Base-by-base conservation (phyloP, 106 monocot genomes). In the Dendrobium catenatum region DNA sequence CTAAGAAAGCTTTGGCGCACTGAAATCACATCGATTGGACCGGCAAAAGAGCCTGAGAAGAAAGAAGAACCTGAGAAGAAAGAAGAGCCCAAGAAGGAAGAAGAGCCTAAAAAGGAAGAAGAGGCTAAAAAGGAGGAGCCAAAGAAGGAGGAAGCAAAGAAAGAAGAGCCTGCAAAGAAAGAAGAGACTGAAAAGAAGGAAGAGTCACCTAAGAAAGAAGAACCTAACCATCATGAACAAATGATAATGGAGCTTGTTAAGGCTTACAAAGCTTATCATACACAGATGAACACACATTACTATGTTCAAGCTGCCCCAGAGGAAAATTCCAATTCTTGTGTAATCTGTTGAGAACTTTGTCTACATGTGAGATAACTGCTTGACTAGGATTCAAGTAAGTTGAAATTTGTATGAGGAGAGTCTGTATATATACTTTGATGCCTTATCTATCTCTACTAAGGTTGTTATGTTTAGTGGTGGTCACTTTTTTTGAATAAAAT, bases 1-100 rank as follows among this genome's bases (percentile, higher is more conserved):
- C 78, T 86, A 10, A 77, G 86, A n/a, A 86, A 86, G 33, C 19
- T 29, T 2, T 83, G 83, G 83, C 72, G 13, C 31, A 82, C 86
- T 0, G 75, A 83, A 20, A 72, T 86, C 0, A 0, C 80, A 2
- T 83, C 83, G 6, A 72, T 86, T 4, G 86, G 86, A 46, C 80
- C 86, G n/a, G 80, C 80, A 8, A 83, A 86, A 55, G 83, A 83
- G 77, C 83, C 83, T 1, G 79, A 84, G 81, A 83, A 86, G 75
- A 78, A 82, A 78, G 86, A 90, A 27, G 85, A 79, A 75, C 66
- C 81, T 0, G 78, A 83, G 78, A 82, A 86, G 70, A 73, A 83
- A 16, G 86, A 83, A 31, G 54, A 67, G 2, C 54, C 55, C 13
- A 83, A 86, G 82, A 73, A 85, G 11, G 70, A 79, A 46, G 85